Evolutionary conservation across 2,329 filamentous ascomycete species (phyloP).

Genomic region (Colletotrichum limetticola): DNA sequence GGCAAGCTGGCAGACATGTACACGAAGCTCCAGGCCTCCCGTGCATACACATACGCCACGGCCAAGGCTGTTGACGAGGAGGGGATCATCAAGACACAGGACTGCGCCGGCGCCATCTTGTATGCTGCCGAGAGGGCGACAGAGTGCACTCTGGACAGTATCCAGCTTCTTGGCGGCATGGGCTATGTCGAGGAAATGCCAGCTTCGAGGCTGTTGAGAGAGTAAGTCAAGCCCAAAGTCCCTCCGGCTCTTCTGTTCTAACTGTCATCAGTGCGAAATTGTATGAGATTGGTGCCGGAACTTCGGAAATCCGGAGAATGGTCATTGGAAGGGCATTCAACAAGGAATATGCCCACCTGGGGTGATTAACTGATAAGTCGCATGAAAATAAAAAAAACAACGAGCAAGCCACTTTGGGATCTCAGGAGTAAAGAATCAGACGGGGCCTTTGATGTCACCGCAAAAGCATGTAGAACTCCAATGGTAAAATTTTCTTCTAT

Average conservation of each 20-base stretch:
- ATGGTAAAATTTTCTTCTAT: not conserved
- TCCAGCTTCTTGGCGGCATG: constrained; percentile 94
- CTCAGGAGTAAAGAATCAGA: not conserved
- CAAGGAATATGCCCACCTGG: constrained; percentile 73
- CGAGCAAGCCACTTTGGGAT: not conserved
- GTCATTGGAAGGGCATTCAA: constrained; percentile 95
- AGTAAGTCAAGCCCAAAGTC: constrained; percentile 54
- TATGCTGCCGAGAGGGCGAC: constrained; percentile 93
- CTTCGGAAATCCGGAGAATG: constrained; percentile 92
- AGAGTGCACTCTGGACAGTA: constrained; percentile 85
- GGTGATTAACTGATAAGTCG: not conserved
- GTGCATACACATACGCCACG: constrained; percentile 89
- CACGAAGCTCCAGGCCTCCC: constrained; percentile 85
- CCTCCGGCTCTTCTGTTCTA: constrained; percentile 36
- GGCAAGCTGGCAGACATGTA: constrained; percentile 98
- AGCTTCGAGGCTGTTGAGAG: constrained; percentile 83
- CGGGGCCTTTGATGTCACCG: not conserved
- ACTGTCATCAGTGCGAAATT: constrained; percentile 69
- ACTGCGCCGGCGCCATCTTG: constrained; percentile 93
- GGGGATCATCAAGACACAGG: constrained; percentile 80
- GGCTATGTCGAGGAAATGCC: constrained; percentile 97
- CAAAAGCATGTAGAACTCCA: not conserved
- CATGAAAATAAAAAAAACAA: not conserved
- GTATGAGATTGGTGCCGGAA: constrained; percentile 97
- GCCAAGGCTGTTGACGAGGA: constrained; percentile 83